These are phyloP conservation scores for Backusella parvicylindrica DNA, from an alignment of 192 early-diverging fungal genomes.

Conservation along the genomic window DNA sequence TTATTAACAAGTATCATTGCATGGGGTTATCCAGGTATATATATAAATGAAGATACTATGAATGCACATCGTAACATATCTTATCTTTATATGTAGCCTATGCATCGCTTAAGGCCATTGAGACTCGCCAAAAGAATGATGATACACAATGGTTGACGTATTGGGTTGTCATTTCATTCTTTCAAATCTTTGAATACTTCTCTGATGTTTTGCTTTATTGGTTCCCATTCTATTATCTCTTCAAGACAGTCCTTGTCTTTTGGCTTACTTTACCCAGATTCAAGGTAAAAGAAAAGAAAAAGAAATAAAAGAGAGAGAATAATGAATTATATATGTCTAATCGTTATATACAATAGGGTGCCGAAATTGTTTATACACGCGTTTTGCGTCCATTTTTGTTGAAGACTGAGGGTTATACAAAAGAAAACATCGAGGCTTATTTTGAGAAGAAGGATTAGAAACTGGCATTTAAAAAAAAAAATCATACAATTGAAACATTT, in stretches of 20 bases:
- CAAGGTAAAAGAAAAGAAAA: constrained; percentile 40
- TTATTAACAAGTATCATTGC: constrained; percentile 61
- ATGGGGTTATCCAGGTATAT: constrained; percentile 26
- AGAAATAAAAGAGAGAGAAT: background rate
- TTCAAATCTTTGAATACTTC: constrained; percentile 90
- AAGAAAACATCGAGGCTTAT: background rate
- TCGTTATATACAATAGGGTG: constrained; percentile 55
- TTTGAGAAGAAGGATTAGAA: background rate
- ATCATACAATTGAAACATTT: background rate
- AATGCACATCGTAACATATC: too few species aligned
- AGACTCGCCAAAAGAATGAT: constrained; percentile 69
- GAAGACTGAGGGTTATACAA: constrained; percentile 27
- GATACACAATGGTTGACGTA: constrained; percentile 94
- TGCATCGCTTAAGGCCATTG: constrained; percentile 89
- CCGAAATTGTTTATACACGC: constrained; percentile 72
- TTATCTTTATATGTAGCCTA: constrained; percentile 57
- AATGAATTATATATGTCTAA: background rate
- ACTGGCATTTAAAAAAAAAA: background rate
- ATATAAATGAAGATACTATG: too few species aligned
- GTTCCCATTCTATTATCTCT: constrained; percentile 92
- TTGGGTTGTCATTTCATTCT: constrained; percentile 89
- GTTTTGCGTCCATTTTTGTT: constrained; percentile 76
- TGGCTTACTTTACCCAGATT: constrained; percentile 80
- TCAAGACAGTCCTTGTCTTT: constrained; percentile 86
- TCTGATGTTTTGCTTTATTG: constrained; percentile 86